Evolutionary conservation across 2,329 filamentous ascomycete genomes (phyloP).

Genomic region (Ilyonectria destructans): DNA sequence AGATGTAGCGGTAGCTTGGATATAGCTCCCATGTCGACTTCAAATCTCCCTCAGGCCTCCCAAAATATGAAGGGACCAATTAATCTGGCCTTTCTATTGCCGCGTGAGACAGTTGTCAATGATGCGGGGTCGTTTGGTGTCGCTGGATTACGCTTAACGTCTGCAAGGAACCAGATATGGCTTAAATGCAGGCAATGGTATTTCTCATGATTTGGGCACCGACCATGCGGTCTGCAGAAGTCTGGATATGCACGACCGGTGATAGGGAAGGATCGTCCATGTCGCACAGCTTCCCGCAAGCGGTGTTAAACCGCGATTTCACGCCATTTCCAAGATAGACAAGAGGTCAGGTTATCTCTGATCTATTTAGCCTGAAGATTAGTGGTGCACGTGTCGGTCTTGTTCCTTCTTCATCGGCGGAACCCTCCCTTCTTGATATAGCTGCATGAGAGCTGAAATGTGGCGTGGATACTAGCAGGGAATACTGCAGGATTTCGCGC

Average conservation of each 20-base stretch:
- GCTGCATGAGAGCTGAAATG: conserved; percentile 21
- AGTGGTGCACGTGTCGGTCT: neutral
- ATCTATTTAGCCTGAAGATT: neutral
- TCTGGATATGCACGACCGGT: neutral
- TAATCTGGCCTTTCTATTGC: no score
- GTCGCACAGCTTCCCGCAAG: neutral
- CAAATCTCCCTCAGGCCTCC: no score
- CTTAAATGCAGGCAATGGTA: neutral
- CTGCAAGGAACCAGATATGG: neutral
- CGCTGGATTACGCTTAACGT: neutral
- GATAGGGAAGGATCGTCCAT: neutral
- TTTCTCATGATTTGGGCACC: neutral
- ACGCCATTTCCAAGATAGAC: neutral
- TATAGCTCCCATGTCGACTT: no score
- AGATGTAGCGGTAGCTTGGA: no score
- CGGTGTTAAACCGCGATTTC: neutral
- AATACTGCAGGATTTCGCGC: neutral
- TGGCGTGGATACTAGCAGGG: conserved; percentile 18
- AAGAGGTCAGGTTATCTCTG: neutral
- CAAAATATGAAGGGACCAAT: no score
- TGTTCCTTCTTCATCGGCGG: conserved; percentile 4
- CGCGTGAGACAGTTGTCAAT: neutral
- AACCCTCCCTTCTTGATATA: neutral
- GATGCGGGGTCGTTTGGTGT: neutral
- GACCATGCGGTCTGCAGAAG: neutral